Conservation (phyloP, 495 filamentous ascomycete genomes). For the Neurospora intermedia region DNA sequence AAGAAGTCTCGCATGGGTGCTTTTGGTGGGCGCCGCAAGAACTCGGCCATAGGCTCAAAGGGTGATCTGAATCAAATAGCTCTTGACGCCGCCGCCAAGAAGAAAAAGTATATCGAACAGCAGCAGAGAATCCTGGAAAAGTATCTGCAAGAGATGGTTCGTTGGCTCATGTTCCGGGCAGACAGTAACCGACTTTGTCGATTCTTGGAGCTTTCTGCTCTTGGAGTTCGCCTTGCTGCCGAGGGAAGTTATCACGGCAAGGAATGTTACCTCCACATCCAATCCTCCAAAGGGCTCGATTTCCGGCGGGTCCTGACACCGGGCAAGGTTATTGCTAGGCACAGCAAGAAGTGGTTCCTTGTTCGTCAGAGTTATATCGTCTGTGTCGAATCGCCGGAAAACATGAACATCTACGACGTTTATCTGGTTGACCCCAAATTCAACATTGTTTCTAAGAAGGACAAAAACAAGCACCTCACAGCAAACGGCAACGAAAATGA, state of each 20-base stretch:
- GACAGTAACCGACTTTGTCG: constrained; percentile 95
- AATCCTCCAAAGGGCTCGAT: constrained; percentile 83
- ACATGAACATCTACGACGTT: constrained; percentile 98
- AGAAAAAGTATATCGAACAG: constrained; percentile 44
- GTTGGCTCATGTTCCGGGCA: constrained; percentile 87
- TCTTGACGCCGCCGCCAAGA: constrained; percentile 19
- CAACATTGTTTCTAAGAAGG: constrained; percentile 62
- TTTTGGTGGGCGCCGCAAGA: constrained; percentile 23
- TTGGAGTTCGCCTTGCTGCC: constrained; percentile 89
- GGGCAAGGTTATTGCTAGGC: constrained; percentile 60
- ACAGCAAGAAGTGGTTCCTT: constrained; percentile 92
- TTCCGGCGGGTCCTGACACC: constrained; percentile 74
- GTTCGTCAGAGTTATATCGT: constrained; percentile 97
- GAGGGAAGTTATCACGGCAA: constrained; percentile 97
- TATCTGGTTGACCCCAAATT: constrained; percentile 87
- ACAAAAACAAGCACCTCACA: constrained; percentile 53
- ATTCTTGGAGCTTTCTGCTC: constrained; percentile 87
- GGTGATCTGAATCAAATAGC: constrained; percentile 15
- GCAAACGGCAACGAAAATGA: constrained; percentile 42
- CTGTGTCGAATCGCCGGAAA: constrained; percentile 93
- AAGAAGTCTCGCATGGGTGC: constrained; percentile 56
- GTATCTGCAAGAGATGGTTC: constrained; percentile 90
- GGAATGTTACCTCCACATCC: constrained; percentile 86
- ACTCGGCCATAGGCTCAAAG: constrained; percentile 19
- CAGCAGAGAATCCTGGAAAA: constrained; percentile 80